A percentile compares a stretch with the other conserved stretches of the same genome.
phyloP scores from a whole-genome alignment of 2,329 filamentous ascomycete genomes.

The Aspergillus tamarii region DNA sequence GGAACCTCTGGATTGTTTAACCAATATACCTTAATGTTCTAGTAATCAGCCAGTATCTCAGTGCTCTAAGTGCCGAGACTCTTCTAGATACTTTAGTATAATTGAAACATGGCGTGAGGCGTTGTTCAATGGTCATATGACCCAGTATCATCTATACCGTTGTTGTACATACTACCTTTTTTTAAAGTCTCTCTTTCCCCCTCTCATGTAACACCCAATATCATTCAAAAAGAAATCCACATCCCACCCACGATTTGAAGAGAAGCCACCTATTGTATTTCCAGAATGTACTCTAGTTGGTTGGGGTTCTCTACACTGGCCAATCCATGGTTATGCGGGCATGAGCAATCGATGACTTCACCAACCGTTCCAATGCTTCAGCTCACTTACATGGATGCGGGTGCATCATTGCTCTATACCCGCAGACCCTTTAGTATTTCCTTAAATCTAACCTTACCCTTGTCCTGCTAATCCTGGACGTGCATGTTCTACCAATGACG shows the following conservation, averaged over 20 bases:
- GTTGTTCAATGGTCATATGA: neutral
- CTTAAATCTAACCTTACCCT: neutral
- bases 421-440: neutral
- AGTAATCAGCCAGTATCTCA: neutral
- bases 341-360: conserved; percentile 10
- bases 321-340: neutral
- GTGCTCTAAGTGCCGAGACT: too few relatives aligned
- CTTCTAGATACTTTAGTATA: neutral
- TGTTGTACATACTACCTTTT: neutral
- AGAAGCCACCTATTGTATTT: neutral
- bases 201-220: neutral
- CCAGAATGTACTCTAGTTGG: neutral
- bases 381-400: neutral
- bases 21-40: neutral
- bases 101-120: neutral
- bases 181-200: too few relatives aligned
- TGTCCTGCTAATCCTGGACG: neutral
- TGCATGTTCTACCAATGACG: conserved; percentile 2
- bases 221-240: neutral
- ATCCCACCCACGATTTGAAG: neutral
- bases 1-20: too few relatives aligned
- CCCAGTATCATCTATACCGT: neutral
- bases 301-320: neutral
- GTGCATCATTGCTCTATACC: neutral
- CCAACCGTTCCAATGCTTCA: neutral